A percentile compares a stretch with the other conserved stretches of the same genome.
phyloP scores from a whole-genome alignment of 192 early-diverging fungal species.

The Allomyces macrogynus region DNA sequence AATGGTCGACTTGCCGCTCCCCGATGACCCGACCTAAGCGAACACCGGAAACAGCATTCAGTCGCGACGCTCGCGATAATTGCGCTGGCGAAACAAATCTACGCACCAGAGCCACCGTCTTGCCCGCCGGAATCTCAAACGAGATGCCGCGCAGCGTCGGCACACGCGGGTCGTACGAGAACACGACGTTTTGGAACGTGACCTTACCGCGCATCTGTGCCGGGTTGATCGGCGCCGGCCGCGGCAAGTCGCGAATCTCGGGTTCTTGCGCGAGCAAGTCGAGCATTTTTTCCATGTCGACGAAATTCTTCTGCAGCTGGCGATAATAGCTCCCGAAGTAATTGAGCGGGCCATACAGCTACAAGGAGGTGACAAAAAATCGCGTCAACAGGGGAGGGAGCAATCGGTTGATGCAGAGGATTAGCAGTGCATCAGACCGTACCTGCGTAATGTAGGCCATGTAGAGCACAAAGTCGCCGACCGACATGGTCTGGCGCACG shows the following conservation, averaged over 20 bases:
- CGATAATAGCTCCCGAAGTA: constrained; percentile 92
- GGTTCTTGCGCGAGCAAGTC: constrained; percentile 49
- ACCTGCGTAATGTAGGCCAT: constrained; percentile 76
- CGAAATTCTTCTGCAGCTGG: constrained; percentile 75
- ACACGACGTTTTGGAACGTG: constrained; percentile 36
- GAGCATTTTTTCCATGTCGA: constrained; percentile 97
- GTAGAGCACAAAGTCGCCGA: constrained; percentile 75
- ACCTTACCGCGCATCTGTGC: constrained; percentile 15
- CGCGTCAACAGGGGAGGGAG: background rate
- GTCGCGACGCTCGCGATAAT: background rate
- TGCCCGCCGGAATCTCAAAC: constrained; percentile 45
- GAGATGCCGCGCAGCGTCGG: constrained; percentile 47
- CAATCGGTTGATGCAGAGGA: background rate
- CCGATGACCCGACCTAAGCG: constrained; percentile 18
- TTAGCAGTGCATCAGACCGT: constrained; percentile 38
- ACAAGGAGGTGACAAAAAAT: constrained; percentile 5
- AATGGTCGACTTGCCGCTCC: constrained; percentile 43
- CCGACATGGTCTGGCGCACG: constrained; percentile 38
- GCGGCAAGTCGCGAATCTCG: constrained; percentile 38
- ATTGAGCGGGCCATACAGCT: constrained; percentile 18
- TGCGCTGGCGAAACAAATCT: constrained; percentile 12
- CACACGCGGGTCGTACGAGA: constrained; percentile 54
- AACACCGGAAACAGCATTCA: background rate
- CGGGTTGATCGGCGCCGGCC: constrained; percentile 21
- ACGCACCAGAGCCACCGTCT: constrained; percentile 59